phyloP scores from a whole-genome alignment of 2,329 filamentous ascomycete species.

The Gremmenia infestans region DNA sequence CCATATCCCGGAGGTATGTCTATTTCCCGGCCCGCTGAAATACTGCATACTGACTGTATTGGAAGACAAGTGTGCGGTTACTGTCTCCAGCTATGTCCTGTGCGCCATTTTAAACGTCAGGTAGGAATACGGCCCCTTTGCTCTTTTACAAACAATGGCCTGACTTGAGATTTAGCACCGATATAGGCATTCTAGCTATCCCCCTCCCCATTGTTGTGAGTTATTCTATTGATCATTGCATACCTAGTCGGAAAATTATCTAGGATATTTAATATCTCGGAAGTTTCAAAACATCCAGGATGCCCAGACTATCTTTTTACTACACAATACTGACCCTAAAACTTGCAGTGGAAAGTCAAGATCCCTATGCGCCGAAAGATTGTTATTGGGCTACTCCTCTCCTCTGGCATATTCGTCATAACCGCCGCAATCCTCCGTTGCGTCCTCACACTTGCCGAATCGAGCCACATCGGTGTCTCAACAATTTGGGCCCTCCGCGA shows the following conservation, averaged over 20 bases:
- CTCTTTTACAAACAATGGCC: too few relatives aligned
- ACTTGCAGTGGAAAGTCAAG: not conserved
- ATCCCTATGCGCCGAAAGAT: slow-evolving; percentile 1
- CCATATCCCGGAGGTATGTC: slow-evolving; percentile 1
- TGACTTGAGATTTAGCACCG: not conserved
- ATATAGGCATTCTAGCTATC: slow-evolving; percentile 1
- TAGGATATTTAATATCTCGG: too few relatives aligned
- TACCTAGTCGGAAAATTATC: too few relatives aligned
- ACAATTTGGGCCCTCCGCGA: slow-evolving; percentile 1
- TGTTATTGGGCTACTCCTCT: not conserved
- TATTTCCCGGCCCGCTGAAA: too few relatives aligned
- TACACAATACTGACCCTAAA: too few relatives aligned
- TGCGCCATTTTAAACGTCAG: too few relatives aligned
- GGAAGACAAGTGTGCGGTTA: too few relatives aligned
- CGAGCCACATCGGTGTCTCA: not conserved
- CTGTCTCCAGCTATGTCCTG: not conserved
- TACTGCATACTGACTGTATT: too few relatives aligned
- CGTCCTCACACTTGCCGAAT: not conserved
- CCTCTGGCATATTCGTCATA: slow-evolving; percentile 4
- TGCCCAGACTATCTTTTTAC: too few relatives aligned
- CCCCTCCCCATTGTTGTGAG: not conserved
- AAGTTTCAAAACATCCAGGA: too few relatives aligned
- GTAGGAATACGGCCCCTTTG: too few relatives aligned
- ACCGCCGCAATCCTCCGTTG: not conserved
- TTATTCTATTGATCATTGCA: too few relatives aligned